phyloP scores from a whole-genome alignment of 2,329 filamentous ascomycete genomes.

The Aspergillus amoenus region DNA sequence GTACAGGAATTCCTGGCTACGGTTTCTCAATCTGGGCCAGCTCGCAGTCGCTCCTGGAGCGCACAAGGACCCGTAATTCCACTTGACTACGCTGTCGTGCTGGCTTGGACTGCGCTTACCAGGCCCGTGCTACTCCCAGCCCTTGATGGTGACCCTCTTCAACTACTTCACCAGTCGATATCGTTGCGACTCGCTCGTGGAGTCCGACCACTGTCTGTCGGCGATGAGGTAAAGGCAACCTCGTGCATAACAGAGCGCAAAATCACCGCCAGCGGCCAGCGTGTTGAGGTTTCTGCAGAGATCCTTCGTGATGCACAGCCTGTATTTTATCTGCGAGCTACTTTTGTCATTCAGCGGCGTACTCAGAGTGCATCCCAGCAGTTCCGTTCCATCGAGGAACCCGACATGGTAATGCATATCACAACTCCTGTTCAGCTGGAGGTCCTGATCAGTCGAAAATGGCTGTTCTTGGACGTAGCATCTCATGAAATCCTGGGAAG shows the following conservation, averaged over 20 bases:
- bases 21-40: background rate
- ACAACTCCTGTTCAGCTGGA: background rate
- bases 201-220: background rate
- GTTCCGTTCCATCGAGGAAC: background rate
- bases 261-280: slow-evolving; percentile 1
- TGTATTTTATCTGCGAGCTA: background rate
- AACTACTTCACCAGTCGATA: slow-evolving; percentile 5
- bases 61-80: background rate
- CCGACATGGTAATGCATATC: background rate
- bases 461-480: slow-evolving; percentile 1
- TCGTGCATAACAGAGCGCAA: background rate
- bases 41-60: background rate
- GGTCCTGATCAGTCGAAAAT: slow-evolving; percentile 2
- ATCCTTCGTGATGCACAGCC: background rate
- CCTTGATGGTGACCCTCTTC: slow-evolving; percentile 2
- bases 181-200: background rate
- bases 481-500: background rate
- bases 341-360: slow-evolving; percentile 6
- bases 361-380: background rate
- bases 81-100: slow-evolving; percentile 4
- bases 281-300: background rate
- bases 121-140: background rate
- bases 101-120: slow-evolving; percentile 6
- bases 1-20: background rate
- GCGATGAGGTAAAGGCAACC: background rate